phyloP scores from a whole-genome alignment of 176 grass and related monocot genomes.

The Lolium perenne region DNA sequence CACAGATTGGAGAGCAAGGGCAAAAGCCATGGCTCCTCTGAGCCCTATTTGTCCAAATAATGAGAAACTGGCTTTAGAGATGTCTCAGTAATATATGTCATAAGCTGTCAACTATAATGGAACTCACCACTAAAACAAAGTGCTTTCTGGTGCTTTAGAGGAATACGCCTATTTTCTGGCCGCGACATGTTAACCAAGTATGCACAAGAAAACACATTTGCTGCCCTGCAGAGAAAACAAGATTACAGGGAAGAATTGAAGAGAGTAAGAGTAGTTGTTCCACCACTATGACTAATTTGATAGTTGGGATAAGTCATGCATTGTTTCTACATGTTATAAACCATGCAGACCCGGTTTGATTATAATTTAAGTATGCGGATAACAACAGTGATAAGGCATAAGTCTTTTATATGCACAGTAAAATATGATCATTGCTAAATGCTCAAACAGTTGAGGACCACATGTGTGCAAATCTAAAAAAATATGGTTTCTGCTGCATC shows the following conservation, averaged over 20 bases:
- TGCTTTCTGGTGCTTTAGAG: slow-evolving; percentile 94
- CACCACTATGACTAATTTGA: neutral
- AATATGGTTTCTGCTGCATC: slow-evolving; percentile 17
- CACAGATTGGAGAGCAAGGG: slow-evolving; percentile 96
- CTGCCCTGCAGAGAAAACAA: slow-evolving; percentile 59
- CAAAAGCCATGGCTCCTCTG: slow-evolving; percentile 99
- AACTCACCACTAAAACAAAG: slow-evolving; percentile 97
- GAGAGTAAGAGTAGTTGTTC: slow-evolving; percentile 19
- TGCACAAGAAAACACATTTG: slow-evolving; percentile 93
- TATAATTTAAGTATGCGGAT: slow-evolving; percentile 8
- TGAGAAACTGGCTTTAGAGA: slow-evolving; percentile 7
- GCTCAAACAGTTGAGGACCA: slow-evolving; percentile 26
- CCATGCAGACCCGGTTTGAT: neutral
- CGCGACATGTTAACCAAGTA: slow-evolving; percentile 86
- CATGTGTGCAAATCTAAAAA: slow-evolving; percentile 33
- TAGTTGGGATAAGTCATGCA: neutral
- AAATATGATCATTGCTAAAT: slow-evolving; percentile 9
- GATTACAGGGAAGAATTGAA: slow-evolving; percentile 4
- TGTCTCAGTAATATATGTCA: slow-evolving; percentile 6
- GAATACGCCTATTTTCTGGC: slow-evolving; percentile 84
- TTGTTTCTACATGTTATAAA: slow-evolving; percentile 16
- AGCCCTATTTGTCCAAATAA: slow-evolving; percentile 68
- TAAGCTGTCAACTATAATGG: slow-evolving; percentile 13
- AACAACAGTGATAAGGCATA: slow-evolving; percentile 8
- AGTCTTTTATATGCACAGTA: neutral